Evolutionary conservation across 139 green algal species (phyloP).

Genomic region (Closterium sp.): DNA sequence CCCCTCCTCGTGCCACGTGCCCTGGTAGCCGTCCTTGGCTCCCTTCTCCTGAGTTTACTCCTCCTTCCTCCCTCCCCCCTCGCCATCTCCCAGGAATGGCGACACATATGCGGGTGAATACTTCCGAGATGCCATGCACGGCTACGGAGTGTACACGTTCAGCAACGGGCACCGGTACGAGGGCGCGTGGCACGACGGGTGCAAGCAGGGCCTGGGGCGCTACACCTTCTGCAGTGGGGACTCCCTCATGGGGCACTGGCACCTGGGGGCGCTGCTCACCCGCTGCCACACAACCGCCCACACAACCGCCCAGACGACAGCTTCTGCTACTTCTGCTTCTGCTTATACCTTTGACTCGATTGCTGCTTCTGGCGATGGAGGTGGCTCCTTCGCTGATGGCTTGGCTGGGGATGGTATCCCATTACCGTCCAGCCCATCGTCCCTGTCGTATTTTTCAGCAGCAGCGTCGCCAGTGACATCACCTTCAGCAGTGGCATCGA

Average conservation of each 20-base stretch:
- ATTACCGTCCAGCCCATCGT: background rate
- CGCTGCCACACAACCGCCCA: conserved; percentile 4
- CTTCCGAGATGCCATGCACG: conserved; percentile 48
- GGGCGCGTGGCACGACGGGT: conserved; percentile 45
- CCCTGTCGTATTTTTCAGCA: background rate
- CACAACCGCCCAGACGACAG: no score
- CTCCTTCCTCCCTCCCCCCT: background rate
- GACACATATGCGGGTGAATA: conserved; percentile 45
- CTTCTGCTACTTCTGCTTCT: background rate
- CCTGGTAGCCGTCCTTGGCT: no score
- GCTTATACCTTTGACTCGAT: background rate
- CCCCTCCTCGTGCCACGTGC: no score
- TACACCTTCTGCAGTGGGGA: conserved; percentile 51
- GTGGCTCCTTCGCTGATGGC: no score
- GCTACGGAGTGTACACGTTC: conserved; percentile 38
- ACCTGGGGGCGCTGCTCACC: conserved; percentile 40
- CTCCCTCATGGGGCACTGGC: conserved; percentile 34
- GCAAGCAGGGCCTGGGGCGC: conserved; percentile 41
- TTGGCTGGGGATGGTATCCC: no score
- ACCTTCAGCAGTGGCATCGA: background rate
- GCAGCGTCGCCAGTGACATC: background rate
- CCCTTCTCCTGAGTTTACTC: no score
- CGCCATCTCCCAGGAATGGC: conserved; percentile 24
- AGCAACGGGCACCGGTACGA: conserved; percentile 46
- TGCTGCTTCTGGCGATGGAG: no score